Percentiles rank a stretch among this genome's conserved stretches.
phyloP scores from a whole-genome alignment of 106 monocot genomes.

The Dactylorhiza incarnata region DNA sequence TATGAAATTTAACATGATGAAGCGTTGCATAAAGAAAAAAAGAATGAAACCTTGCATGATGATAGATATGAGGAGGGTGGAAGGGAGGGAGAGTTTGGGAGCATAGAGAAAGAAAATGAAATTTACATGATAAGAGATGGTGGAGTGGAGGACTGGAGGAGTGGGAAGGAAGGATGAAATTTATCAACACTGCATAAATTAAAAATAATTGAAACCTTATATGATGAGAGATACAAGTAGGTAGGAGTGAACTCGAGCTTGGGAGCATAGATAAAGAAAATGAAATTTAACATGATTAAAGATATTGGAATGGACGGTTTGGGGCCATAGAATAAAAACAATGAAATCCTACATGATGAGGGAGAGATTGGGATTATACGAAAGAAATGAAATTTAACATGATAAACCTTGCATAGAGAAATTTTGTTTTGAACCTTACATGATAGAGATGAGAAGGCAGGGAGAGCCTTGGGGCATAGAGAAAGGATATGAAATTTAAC shows the following conservation, averaged over 20 bases:
- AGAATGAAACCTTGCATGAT: neutral
- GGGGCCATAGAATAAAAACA: neutral
- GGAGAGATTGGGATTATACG: neutral
- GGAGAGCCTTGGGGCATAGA: too few relatives aligned
- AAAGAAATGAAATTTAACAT: too few relatives aligned
- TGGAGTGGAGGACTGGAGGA: neutral
- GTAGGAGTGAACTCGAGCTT: neutral
- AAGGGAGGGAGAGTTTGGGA: neutral
- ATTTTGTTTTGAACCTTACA: too few relatives aligned
- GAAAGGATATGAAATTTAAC: too few relatives aligned
- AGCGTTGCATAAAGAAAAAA: neutral
- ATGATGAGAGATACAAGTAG: too few relatives aligned
- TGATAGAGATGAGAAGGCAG: neutral
- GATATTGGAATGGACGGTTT: neutral
- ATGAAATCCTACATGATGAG: neutral
- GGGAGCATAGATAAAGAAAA: neutral
- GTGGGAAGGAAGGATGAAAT: neutral
- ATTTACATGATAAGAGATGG: neutral
- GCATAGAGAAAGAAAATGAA: neutral
- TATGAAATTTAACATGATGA: neutral
- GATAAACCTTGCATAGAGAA: too few relatives aligned
- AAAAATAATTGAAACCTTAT: too few relatives aligned
- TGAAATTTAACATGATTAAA: neutral
- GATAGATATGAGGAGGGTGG: neutral
- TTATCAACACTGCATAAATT: neutral